Base-by-base conservation (phyloP, 306 rosid species). In the Sindora glabra region DNA sequence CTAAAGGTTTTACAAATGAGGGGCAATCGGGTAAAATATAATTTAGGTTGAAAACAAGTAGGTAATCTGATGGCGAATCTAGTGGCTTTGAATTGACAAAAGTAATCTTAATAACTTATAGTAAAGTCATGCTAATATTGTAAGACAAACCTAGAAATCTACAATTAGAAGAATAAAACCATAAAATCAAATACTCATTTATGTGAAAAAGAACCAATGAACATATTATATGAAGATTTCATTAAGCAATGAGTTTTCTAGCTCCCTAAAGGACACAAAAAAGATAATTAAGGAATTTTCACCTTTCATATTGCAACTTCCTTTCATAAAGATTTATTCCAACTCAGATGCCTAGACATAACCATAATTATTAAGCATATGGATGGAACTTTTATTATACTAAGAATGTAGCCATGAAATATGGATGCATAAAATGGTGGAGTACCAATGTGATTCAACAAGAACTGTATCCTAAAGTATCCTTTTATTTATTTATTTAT, bases 21-120 rank as follows among this genome's bases (percentile, higher is more conserved):
- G 83, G 66, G 66, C 66, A 50, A 53, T 23, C 48, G 63, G 75
- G 70, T 3, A 85, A 67, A 44, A 88, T 47, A 23, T 56, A 65
- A 64, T 79, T 84, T 10, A 95, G 70, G 64, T 85, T 81, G 56
- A 87, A 84, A 71, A 87, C 83, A 74, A 87, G 53, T 0, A 89
- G 86, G 61, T 83, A 76, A 9, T 87, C 83, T 41, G 71, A 61
- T 30, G 69, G 69, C n/a, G 54, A 64, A 52, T 44, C 38, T 23
- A 40, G 78, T 16, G 77, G 24, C 25, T 83, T 68, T 18, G 70
- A 40, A 63, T 62, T 57, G 19, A 64, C 56, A 13, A 79, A 60
- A 41, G 91, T 84, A 65, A 77, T 48, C 62, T 77, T 76, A 34
- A 88, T 78, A 30, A 81, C 58, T 58, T 91, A 85, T 12, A 91